A percentile compares a stretch with the other conserved stretches of the same genome.
Evolutionary conservation across 1,139 yeast species (phyloP).

Genomic region (Zygoascus hellenicus): DNA sequence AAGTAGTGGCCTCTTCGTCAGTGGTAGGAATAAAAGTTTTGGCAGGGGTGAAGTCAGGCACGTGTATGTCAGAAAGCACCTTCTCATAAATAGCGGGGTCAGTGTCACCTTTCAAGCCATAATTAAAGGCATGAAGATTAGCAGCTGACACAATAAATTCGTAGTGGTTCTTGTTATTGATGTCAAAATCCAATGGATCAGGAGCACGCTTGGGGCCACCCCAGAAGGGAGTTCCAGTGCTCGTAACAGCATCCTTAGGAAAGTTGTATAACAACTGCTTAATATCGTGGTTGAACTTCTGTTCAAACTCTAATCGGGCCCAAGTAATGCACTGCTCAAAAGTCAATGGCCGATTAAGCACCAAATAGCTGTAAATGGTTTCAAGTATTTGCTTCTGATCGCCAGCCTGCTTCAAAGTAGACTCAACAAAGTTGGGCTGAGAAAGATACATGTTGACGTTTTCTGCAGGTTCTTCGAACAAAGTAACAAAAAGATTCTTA

Average conservation of each 20-base stretch:
- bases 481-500: slow-evolving; percentile 90
- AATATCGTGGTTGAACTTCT: slow-evolving; percentile 77
- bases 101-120: slow-evolving; percentile 60
- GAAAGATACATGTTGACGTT: slow-evolving; percentile 85
- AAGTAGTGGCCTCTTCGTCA: slow-evolving; percentile 41
- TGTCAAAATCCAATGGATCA: slow-evolving; percentile 69
- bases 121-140: slow-evolving; percentile 81
- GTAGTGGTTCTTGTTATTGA: slow-evolving; percentile 68
- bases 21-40: slow-evolving; percentile 79
- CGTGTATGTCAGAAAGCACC: slow-evolving; percentile 48
- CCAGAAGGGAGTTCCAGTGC: slow-evolving; percentile 94
- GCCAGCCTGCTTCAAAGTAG: slow-evolving; percentile 82
- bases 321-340: slow-evolving; percentile 93
- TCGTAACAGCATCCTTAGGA: slow-evolving; percentile 88
- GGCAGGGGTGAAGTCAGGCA: slow-evolving; percentile 68
- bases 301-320: slow-evolving; percentile 90
- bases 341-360: slow-evolving; percentile 70
- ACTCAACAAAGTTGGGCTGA: slow-evolving; percentile 90
- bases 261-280: slow-evolving; percentile 86
- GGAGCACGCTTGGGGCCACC: slow-evolving; percentile 98
- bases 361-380: slow-evolving; percentile 65
- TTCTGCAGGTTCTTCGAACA: slow-evolving; percentile 83
- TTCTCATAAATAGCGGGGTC: slow-evolving; percentile 40
- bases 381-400: slow-evolving; percentile 85
- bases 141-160: slow-evolving; percentile 87